A percentile compares a stretch with the other conserved stretches of the same genome.
These are phyloP conservation scores for Micromonas pusilla DNA, from an alignment of 139 green algal genomes.

Conservation along the genomic window DNA sequence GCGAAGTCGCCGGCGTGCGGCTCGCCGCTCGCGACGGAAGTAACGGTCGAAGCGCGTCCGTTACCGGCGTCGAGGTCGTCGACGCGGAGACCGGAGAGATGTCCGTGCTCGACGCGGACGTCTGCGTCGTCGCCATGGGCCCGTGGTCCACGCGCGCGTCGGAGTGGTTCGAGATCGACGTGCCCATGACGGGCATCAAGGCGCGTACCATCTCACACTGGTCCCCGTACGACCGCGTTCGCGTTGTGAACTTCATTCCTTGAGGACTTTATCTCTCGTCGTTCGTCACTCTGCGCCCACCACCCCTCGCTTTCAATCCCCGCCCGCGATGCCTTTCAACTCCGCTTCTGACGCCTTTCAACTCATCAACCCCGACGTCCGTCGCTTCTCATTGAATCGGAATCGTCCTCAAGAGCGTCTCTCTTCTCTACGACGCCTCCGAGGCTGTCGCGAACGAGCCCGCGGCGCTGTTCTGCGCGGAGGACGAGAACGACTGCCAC, in stretches of 20 bases:
- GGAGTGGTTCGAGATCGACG: constrained; percentile 17
- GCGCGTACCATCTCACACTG: too few species aligned
- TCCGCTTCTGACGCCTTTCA: too few species aligned
- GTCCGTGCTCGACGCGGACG: constrained; percentile 18
- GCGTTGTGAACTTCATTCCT: too few species aligned
- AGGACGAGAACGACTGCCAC: constrained; percentile 27
- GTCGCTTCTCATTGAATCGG: too few species aligned
- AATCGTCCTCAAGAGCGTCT: too few species aligned
- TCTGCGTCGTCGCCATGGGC: constrained; percentile 39
- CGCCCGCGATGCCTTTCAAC: too few species aligned
- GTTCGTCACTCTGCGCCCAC: too few species aligned
- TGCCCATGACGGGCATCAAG: constrained; percentile 34
- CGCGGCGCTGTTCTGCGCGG: constrained; percentile 28
- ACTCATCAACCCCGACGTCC: too few species aligned
- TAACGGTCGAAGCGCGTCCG: constrained; percentile 1
- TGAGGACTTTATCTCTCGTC: too few species aligned
- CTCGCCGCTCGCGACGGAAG: background rate
- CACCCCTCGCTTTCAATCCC: too few species aligned
- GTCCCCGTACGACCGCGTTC: too few species aligned
- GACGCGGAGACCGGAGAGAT: background rate
- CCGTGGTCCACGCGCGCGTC: constrained; percentile 35
- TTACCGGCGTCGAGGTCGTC: constrained; percentile 5
- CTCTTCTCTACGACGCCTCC: constrained; percentile 6
- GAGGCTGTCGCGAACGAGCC: constrained; percentile 27
- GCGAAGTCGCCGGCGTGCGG: background rate